Conservation (phyloP, 108 stramenopile genomes). For the Nannochloropsis salina region DNA sequence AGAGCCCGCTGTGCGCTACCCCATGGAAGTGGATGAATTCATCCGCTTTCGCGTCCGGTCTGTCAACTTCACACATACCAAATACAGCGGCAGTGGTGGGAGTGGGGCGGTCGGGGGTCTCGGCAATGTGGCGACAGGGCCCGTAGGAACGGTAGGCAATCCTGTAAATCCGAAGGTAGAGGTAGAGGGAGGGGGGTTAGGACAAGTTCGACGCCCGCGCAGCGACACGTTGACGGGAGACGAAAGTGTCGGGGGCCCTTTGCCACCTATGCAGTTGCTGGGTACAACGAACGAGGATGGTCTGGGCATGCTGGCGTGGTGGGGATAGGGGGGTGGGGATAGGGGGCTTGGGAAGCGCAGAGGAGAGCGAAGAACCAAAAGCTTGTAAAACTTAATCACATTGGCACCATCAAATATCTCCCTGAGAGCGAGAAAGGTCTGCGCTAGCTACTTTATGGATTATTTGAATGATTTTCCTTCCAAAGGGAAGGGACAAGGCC, state of each 20-base stretch:
- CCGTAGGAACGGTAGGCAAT: background rate
- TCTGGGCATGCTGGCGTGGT: slow-evolving; percentile 33
- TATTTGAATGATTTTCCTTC: no score
- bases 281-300: slow-evolving; percentile 32
- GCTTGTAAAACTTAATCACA: no score
- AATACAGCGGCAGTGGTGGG: slow-evolving; percentile 18
- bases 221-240: slow-evolving; percentile 25
- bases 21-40: slow-evolving; percentile 29
- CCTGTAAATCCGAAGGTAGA: background rate
- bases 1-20: slow-evolving; percentile 7
- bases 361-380: background rate
- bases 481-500: no score
- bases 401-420: no score
- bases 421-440: no score
- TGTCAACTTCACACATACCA: slow-evolving; percentile 26
- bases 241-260: background rate
- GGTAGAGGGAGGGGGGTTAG: background rate
- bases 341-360: background rate
- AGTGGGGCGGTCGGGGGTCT: slow-evolving; percentile 25
- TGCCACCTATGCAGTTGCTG: slow-evolving; percentile 28
- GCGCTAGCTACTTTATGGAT: no score
- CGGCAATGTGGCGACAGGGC: background rate
- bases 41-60: slow-evolving; percentile 30
- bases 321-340: slow-evolving; percentile 30
- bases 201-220: background rate